Evolutionary conservation across 305 asterid genomes (phyloP).

Genomic region (Fraxinus angustifolia): DNA sequence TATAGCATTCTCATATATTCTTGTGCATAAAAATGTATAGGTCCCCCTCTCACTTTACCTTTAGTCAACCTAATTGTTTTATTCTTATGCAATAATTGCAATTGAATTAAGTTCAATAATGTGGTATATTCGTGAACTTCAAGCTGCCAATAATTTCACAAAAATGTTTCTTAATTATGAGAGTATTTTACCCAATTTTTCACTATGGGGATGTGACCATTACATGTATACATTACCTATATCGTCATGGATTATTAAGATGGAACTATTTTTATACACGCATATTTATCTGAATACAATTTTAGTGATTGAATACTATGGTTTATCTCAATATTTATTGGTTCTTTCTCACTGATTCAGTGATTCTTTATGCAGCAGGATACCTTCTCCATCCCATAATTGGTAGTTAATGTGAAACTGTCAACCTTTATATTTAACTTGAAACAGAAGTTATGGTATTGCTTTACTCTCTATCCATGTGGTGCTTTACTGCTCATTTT

Average conservation of each 20-base stretch:
- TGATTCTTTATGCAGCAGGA: slow-evolving; percentile 22
- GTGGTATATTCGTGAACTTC: background rate
- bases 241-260: slow-evolving; percentile 19
- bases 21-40: background rate
- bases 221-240: slow-evolving; percentile 3
- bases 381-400: slow-evolving; percentile 23
- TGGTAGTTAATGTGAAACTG: slow-evolving; percentile 24
- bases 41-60: background rate
- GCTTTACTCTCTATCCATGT: slow-evolving; percentile 25
- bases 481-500: slow-evolving; percentile 25
- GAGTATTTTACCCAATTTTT: background rate
- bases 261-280: slow-evolving; percentile 21
- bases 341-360: slow-evolving; percentile 9
- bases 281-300: slow-evolving; percentile 17
- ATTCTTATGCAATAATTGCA: background rate
- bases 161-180: background rate
- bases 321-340: slow-evolving; percentile 27
- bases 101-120: background rate
- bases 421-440: slow-evolving; percentile 23
- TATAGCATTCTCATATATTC: background rate
- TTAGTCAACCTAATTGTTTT: background rate
- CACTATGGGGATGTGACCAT: background rate
- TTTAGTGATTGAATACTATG: slow-evolving; percentile 23
- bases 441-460: slow-evolving; percentile 17
- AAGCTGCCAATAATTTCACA: background rate